phyloP scores from a whole-genome alignment of 1,284 basidiomycete species.

The Fomes fomentarius region DNA sequence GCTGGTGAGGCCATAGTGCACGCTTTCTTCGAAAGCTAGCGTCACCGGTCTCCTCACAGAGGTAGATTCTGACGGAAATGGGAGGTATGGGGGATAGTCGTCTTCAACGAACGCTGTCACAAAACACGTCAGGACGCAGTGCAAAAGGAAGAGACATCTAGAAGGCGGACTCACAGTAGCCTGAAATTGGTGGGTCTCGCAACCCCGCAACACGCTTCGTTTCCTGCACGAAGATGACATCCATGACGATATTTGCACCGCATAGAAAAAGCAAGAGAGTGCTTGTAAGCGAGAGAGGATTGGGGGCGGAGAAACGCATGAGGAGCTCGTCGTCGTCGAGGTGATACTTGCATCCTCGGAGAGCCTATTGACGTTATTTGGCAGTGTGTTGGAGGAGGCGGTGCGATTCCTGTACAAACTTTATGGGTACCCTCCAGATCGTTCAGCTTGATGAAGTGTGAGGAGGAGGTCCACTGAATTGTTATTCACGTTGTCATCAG shows the following conservation, averaged over 20 bases:
- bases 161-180: constrained; percentile 2
- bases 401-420: no score
- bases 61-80: background rate
- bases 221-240: background rate
- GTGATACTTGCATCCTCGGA: no score
- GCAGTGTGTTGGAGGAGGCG: no score
- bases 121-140: no score
- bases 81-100: constrained; percentile 17
- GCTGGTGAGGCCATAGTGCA: constrained; percentile 10
- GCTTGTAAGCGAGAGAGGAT: background rate
- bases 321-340: no score
- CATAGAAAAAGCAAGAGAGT: background rate
- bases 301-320: no score
- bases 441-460: no score
- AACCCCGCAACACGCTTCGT: background rate
- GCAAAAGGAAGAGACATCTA: background rate
- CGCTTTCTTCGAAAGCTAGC: constrained; percentile 23
- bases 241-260: background rate
- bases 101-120: constrained; percentile 14
- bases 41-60: constrained; percentile 1
- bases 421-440: no score
- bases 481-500: no score
- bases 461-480: no score
- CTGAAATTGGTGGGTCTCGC: constrained; percentile 6
- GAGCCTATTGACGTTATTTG: no score